Conservation (phyloP, 345 rosid genomes). For the Eucalyptus regnans region DNA sequence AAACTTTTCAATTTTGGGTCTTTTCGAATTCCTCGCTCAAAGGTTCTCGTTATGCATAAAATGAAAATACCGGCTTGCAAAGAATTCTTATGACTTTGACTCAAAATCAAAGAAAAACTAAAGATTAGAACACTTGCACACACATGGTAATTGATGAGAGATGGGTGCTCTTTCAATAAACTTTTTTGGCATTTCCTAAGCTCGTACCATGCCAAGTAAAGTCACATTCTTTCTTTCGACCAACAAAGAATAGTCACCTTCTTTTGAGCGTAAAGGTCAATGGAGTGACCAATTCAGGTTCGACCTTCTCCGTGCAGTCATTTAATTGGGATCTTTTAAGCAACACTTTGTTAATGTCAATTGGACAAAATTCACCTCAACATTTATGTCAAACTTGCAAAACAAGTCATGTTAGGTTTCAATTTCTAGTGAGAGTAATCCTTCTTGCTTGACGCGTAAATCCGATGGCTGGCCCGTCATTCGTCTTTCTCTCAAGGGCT, state of each 20-base stretch:
- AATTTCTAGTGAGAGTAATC: rapidly evolving
- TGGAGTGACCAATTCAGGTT: background rate
- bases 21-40: background rate
- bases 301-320: background rate
- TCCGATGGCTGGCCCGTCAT: background rate
- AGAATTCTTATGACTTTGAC: background rate
- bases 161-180: too few relatives aligned
- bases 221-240: too few relatives aligned
- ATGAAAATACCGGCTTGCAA: background rate
- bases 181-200: background rate
- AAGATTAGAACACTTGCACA: background rate
- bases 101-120: background rate
- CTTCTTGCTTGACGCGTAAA: background rate
- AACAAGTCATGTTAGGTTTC: background rate
- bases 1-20: background rate
- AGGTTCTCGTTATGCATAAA: background rate
- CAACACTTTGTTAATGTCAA: background rate
- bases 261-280: background rate
- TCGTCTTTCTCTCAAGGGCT: background rate
- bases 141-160: background rate
- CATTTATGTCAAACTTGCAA: background rate
- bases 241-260: background rate
- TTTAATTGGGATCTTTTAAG: too few relatives aligned
- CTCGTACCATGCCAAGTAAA: background rate
- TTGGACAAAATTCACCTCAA: background rate